These are phyloP conservation scores for Trichaptum fuscoviolaceum DNA, from an alignment of 768 basidiomycete genomes.

Conservation along the genomic window DNA sequence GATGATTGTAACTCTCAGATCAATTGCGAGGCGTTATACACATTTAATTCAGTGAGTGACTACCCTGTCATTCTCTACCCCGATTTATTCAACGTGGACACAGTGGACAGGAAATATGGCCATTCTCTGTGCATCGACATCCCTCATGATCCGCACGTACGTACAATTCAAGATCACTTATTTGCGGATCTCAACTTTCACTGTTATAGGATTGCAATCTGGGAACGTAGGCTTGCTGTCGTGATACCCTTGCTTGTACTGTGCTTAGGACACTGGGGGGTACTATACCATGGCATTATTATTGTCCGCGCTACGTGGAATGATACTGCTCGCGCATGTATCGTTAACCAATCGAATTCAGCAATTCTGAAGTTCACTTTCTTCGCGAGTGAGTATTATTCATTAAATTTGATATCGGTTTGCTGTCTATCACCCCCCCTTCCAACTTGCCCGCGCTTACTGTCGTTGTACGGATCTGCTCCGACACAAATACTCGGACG, in stretches of 20 bases:
- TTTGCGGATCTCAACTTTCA: conserved; percentile 4
- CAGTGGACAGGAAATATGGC: conserved; percentile 64
- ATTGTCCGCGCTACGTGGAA: conserved; percentile 56
- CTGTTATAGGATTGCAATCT: conserved; percentile 55
- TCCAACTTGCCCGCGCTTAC: background rate
- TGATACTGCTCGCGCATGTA: conserved; percentile 33
- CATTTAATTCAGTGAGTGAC: conserved; percentile 56
- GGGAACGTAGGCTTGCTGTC: conserved; percentile 54
- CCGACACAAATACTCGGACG: too few species aligned
- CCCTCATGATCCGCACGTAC: conserved; percentile 67
- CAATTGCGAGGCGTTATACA: conserved; percentile 63
- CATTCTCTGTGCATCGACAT: conserved; percentile 60
- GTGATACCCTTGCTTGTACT: conserved; percentile 46
- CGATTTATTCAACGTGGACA: background rate
- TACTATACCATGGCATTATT: conserved; percentile 68
- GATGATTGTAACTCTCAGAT: conserved; percentile 30
- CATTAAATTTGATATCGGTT: conserved; percentile 2
- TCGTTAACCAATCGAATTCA: conserved; percentile 49
- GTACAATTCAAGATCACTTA: conserved; percentile 11
- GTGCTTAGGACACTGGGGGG: conserved; percentile 58
- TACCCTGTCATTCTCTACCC: conserved; percentile 6
- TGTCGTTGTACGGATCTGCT: too few species aligned
- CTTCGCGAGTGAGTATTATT: conserved; percentile 56
- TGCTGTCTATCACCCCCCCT: background rate
- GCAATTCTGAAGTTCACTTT: conserved; percentile 57